A percentile compares a stretch with the other conserved stretches of the same genome.
These are phyloP conservation scores for Euphorbia corollata DNA, from an alignment of 441 rosid genomes.

Conservation along the genomic window DNA sequence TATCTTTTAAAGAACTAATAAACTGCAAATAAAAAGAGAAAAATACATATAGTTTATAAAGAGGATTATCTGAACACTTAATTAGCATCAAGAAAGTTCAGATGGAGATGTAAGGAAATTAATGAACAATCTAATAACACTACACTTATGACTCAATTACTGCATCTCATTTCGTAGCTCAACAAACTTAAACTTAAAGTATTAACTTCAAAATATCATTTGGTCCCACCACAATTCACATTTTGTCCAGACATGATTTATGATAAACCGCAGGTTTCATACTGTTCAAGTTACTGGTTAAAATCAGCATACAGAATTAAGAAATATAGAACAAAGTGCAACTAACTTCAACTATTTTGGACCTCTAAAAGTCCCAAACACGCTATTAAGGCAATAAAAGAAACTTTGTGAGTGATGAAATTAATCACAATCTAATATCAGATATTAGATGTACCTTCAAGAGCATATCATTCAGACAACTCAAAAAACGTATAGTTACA, in stretches of 20 bases:
- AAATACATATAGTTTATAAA: background rate
- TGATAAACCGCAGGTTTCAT: background rate
- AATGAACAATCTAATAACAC: background rate
- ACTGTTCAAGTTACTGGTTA: background rate
- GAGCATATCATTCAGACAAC: background rate
- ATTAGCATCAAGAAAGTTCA: constrained; percentile 3
- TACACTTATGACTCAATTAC: background rate
- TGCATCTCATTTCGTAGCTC: background rate
- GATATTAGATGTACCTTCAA: background rate
- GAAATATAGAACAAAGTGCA: background rate
- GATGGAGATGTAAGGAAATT: background rate
- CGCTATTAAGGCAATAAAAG: background rate
- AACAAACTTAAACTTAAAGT: background rate
- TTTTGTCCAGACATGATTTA: background rate
- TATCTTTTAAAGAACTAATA: constrained; percentile 88
- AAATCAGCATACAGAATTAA: background rate
- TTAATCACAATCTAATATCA: background rate
- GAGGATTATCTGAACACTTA: background rate
- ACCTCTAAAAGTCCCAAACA: background rate
- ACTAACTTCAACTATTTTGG: constrained; percentile 1
- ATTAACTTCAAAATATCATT: background rate
- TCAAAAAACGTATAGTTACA: background rate
- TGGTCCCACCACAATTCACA: background rate
- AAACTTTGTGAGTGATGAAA: background rate
- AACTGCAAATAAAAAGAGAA: constrained; percentile 55